Evolutionary conservation across 345 rosid species (phyloP), one percentile per base, ranked within the genome.

Genomic region (Boechera retrofracta): DNA sequence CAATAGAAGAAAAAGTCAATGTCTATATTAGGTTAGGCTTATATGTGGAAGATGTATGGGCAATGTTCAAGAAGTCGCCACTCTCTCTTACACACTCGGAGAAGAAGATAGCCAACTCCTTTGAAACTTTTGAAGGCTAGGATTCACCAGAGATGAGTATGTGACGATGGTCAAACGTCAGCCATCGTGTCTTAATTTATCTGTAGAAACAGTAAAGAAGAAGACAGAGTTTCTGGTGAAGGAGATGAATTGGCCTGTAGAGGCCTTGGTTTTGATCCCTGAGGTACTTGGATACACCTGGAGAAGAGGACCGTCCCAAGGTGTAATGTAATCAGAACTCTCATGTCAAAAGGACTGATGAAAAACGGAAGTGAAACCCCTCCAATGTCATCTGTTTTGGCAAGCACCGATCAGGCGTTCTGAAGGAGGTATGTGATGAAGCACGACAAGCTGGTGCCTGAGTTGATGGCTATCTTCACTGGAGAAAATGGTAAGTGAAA

Each of bases 21-120:
- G 38, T 35, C 2, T 35, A 7, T 35, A 35, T 1, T 0, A 7
- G 38, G 38, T 35, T 35, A 35, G 38, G 38, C 8, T 21, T 21
- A 1, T 21, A 1, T 21, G 24, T 21, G 24, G 24, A 1, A 21
- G 82, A 74, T 5, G 8, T 69, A 31, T 26, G 36, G 54, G 11
- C 15, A 4, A 78, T 77, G 0, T 84, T 82, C 39, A 67, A 47
- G 59, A 82, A 57, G 61, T 11, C 24, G 11, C 85, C 85, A 21
- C 24, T 5, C n/a, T 10, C 82, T 42, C 26, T 77, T 60, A 7
- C 1, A 24, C 1, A 41, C 5, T 83, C 86, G 24, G 66, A 64
- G 29, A 49, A 60, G 41, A 83, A 80, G 55, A 64, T 83, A n/a
- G 1, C 28, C 47, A 47, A 10, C 4, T 12, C 18, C 2, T 26